Evolutionary conservation across 2,329 filamentous ascomycete species (phyloP).

Genomic region (Colletotrichum tanaceti): DNA sequence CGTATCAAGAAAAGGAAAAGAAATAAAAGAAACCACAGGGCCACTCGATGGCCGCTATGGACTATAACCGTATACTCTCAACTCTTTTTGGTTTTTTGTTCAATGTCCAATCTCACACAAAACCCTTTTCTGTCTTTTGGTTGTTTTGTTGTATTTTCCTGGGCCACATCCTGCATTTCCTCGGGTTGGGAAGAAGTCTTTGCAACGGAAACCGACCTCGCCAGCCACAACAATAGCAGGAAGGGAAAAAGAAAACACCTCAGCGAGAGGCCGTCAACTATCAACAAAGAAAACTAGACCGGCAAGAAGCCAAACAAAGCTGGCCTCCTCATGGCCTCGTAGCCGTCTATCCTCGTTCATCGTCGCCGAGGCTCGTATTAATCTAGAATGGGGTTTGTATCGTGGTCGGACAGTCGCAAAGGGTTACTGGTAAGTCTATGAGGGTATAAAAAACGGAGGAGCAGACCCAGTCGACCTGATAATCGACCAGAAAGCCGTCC

Average conservation of each 20-base stretch:
- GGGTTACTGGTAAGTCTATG: slow-evolving; percentile 40
- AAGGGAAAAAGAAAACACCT: not conserved
- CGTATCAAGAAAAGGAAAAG: not conserved
- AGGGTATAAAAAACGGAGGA: slow-evolving; percentile 41
- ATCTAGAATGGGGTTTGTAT: slow-evolving; percentile 28
- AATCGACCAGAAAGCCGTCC: slow-evolving; percentile 30
- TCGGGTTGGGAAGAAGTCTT: not conserved
- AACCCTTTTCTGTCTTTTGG: not conserved
- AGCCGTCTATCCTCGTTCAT: slow-evolving; percentile 11
- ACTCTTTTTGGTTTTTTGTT: slow-evolving; percentile 1
- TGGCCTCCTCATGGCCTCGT: slow-evolving; percentile 12
- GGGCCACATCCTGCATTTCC: slow-evolving; percentile 7
- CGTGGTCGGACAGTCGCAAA: slow-evolving; percentile 32
- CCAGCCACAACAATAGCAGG: not conserved
- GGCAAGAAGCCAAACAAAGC: slow-evolving; percentile 18
- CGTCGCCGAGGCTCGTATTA: slow-evolving; percentile 27
- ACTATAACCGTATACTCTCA: slow-evolving; percentile 7
- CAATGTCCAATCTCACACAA: slow-evolving; percentile 32
- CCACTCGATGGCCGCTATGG: not conserved
- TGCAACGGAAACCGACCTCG: not conserved
- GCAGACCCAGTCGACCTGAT: slow-evolving; percentile 33
- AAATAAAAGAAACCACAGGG: not conserved
- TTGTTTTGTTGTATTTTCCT: slow-evolving; percentile 4
- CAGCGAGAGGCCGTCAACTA: slow-evolving; percentile 7
- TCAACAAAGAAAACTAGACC: slow-evolving; percentile 19